Percentiles rank a stretch among this genome's conserved stretches.
Conservation (phyloP, 495 filamentous ascomycete genomes). For the Cercophora newfieldiana region DNA sequence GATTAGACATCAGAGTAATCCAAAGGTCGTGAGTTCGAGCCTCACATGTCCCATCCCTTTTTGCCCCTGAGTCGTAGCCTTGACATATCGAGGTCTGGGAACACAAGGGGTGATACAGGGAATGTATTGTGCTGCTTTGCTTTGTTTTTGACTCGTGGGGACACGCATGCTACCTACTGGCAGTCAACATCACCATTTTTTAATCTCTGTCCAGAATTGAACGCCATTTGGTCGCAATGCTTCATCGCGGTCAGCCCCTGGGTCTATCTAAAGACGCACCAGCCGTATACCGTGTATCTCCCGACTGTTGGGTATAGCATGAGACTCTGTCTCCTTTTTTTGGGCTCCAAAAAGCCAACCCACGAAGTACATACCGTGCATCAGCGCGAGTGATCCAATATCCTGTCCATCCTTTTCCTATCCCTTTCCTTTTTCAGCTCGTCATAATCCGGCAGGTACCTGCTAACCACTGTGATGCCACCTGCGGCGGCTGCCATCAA, state of each 20-base stretch:
- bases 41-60: conserved; percentile 21
- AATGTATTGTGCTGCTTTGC: too few relatives aligned
- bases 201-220: too few relatives aligned
- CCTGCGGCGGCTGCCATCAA: conserved; percentile 51
- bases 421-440: conserved; percentile 37
- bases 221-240: too few relatives aligned
- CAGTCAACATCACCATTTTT: too few relatives aligned
- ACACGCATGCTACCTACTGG: too few relatives aligned
- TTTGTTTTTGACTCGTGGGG: too few relatives aligned
- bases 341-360: neutral
- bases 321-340: too few relatives aligned
- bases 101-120: neutral
- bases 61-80: neutral
- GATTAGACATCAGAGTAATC: conserved; percentile 24
- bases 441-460: conserved; percentile 52
- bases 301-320: too few relatives aligned
- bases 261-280: too few relatives aligned
- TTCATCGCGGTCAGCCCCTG: too few relatives aligned
- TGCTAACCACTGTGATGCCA: conserved; percentile 44
- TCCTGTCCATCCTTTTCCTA: conserved; percentile 2
- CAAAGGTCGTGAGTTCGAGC: conserved; percentile 27
- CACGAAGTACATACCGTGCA: neutral
- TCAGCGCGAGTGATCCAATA: neutral
- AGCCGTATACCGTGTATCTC: too few relatives aligned
- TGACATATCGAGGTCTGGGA: too few relatives aligned